A percentile compares a stretch with the other conserved stretches of the same genome.
phyloP scores from a whole-genome alignment of 352 stramenopile genomes.

The Phytophthora citrophthora region DNA sequence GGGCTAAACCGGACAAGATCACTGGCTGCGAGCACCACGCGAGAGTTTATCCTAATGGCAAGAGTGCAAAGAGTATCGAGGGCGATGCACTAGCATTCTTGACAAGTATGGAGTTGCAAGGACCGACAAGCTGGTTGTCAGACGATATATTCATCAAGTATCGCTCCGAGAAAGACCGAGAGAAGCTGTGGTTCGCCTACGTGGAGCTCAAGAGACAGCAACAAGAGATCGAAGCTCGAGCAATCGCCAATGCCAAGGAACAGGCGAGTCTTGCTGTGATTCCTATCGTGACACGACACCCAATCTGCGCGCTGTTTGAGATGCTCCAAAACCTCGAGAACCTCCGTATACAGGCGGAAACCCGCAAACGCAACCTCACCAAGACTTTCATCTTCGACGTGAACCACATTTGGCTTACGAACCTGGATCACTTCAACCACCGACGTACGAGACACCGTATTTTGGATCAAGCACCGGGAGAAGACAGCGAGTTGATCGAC shows the following conservation, averaged over 20 bases:
- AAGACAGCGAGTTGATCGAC: conserved; percentile 25
- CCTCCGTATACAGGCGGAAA: conserved; percentile 59
- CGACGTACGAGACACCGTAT: conserved; percentile 22
- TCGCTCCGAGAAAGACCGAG: conserved; percentile 72
- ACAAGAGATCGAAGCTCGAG: conserved; percentile 27
- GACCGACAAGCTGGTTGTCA: conserved; percentile 80
- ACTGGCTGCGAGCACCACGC: conserved; percentile 73
- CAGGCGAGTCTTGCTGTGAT: conserved; percentile 39
- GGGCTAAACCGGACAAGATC: conserved; percentile 59
- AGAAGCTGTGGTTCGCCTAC: conserved; percentile 63
- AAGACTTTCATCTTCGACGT: conserved; percentile 90
- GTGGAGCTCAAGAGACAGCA: conserved; percentile 49
- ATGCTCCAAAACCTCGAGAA: conserved; percentile 80
- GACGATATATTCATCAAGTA: conserved; percentile 86
- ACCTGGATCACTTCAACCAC: conserved; percentile 88
- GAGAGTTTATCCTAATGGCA: conserved; percentile 44
- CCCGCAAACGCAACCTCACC: conserved; percentile 70
- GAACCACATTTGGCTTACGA: conserved; percentile 92
- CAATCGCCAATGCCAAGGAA: conserved; percentile 19
- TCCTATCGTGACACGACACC: conserved; percentile 70
- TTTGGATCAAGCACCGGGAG: conserved; percentile 4
- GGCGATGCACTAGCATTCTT: conserved; percentile 25
- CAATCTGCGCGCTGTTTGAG: conserved; percentile 63
- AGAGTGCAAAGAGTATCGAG: conserved; percentile 23
- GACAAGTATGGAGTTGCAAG: conserved; percentile 66